Evolutionary conservation across 371 early-diverging fungal genomes (phyloP), one percentile per base, ranked within the genome.

Genomic region (Mortierella sp.): DNA sequence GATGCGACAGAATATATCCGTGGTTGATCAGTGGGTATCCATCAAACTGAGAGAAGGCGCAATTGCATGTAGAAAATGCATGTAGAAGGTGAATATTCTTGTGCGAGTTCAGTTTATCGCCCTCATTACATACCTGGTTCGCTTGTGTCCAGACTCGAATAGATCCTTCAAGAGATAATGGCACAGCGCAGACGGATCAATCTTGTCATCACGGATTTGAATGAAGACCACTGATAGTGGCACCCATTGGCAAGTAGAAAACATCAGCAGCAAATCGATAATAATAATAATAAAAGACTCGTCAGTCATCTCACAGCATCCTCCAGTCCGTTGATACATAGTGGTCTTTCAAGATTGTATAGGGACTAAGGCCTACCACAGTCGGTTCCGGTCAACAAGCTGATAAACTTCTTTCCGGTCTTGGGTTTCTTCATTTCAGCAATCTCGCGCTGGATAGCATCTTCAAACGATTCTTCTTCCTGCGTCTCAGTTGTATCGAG

Each of bases 371-470:
- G 7, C 80, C 47, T 85, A 87, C 88, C 81, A 68, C 92, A 92
- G 70, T 88, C 91, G 18, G 87, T 89, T 55, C 84, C 86, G 12
- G 89, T 89, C 14, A 82, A 63, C 26, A 88, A 81, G 60, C 85
- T 85, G 18, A 82, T 65, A 68, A 89, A 89, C 71, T 85, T 74
- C 60, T 85, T 82, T 50, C 74, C 76, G 47, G 69, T 68, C 30
- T 77, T 83, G 45, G 75, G 69, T 44, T 85, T 82, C 60, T 90
- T 90, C 52, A 92, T 68, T 7, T 76, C 80, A 25, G 86, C 87
- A 7, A 93, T 70, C 83, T 93, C 93, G 64, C 87, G 88, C 12
- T 86, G 87, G 67, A 92, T 88, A 11, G 89, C 85, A 51, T 84
- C 90, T 67, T 93, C 93, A 19, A 93, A 70, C 30, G 86, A 86